A percentile compares a stretch with the other conserved stretches of the same genome.
phyloP scores from a whole-genome alignment of 2,329 filamentous ascomycete genomes.

The Apiospora hydei region DNA sequence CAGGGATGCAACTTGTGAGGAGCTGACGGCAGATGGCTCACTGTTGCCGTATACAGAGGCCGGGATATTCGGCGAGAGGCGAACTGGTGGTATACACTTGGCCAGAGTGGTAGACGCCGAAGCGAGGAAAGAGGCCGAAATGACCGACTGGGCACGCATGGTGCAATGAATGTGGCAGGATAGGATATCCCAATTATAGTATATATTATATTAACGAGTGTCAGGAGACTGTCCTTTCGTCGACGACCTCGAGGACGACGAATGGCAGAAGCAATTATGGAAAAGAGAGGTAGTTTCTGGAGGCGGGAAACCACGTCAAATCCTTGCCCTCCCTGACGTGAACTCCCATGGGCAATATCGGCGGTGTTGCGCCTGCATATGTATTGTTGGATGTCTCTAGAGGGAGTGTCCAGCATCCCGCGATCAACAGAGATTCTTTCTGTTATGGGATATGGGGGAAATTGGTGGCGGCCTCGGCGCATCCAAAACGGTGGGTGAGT shows the following conservation, averaged over 20 bases:
- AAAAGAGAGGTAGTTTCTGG: not conserved
- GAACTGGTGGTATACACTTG: not conserved
- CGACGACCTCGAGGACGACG: not conserved
- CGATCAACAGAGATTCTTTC: not conserved
- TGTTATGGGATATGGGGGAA: not conserved
- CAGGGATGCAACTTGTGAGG: not conserved
- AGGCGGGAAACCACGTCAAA: not conserved
- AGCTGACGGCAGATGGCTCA: not conserved
- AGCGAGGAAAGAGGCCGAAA: constrained; percentile 27
- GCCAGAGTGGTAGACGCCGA: constrained; percentile 19
- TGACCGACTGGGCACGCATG: constrained; percentile 27
- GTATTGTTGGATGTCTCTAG: not conserved
- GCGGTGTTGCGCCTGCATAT: constrained; percentile 4
- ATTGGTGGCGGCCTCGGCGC: constrained; percentile 10
- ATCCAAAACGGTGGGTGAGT: not conserved
- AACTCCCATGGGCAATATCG: not conserved
- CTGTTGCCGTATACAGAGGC: constrained; percentile 3
- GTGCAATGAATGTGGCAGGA: constrained; percentile 26
- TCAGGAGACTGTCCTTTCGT: not conserved
- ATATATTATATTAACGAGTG: constrained; percentile 1
- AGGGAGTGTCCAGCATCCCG: too few species aligned
- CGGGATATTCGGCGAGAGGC: not conserved
- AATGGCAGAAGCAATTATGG: not conserved
- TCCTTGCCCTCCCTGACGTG: not conserved
- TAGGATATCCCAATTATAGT: not conserved